Evolutionary conservation across 1,284 basidiomycete genomes (phyloP), one percentile per base, ranked within the genome.

Genomic region (Microbotryomycetes sp.): DNA sequence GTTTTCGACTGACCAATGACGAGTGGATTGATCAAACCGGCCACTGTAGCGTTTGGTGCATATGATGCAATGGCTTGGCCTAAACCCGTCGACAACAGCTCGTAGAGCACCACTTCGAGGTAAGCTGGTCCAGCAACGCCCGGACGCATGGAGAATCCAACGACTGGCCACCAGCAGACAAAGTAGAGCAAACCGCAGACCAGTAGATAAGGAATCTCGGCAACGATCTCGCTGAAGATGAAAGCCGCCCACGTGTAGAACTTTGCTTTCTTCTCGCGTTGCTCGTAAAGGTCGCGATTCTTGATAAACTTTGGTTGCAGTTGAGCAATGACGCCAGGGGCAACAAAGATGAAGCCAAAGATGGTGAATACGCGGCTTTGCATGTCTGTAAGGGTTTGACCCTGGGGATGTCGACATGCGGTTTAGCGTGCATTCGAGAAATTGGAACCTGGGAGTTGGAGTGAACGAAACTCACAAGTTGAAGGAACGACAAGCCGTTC

Each of bases 261-360:
- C 69, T 75, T 75, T 19, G 71, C 69, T 56, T 74, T 74, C 59
- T 74, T 74, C 68, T 78, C 77, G 32, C 76, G 64, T 1, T 72
- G 71, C 64, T 77, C 76, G 54, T 75, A 77, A 51, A 77, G 70
- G 62, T 74, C 73, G 52, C 76, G 68, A 51, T 74, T 72, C 58
- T 72, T 74, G 62, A 77, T 75, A 64, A 77, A 77, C 52, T 74
- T 72, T 31, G 77, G 77, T 63, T 77, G 76, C 36, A 42, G 36
- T 19, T 77, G 76, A 7, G 72, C 73, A 30, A 77, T 75, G 9
- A 70, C 55, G 54, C 65, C 64, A 4, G 70, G 65, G 6, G 70
- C 66, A 59, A 76, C 73, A 59, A 75, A 75, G 64, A 73, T 72
- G 60, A 75, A 75, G 46, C 72, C 69, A 71, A 76, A 75, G 53